Evolutionary conservation across 2,329 filamentous ascomycete species (phyloP), one percentile per base, ranked within the genome.

Genomic region (Bertia moriformis): DNA sequence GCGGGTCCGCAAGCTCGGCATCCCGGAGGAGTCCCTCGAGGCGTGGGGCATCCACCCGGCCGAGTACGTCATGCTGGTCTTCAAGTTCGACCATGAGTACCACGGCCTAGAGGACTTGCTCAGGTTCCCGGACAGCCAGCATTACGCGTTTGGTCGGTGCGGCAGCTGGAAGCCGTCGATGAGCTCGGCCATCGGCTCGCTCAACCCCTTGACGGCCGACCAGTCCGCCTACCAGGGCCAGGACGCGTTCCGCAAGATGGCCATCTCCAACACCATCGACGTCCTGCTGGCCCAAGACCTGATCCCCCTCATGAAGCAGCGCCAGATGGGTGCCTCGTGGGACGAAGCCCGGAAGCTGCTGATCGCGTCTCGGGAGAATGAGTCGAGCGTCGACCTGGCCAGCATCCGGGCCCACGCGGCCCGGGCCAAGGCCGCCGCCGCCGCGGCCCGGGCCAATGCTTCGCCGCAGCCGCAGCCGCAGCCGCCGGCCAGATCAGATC

Each of bases 41-140:
- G 83, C 86, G 1, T 94, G 87, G 87, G 69, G 79, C 43, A 54
- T 94, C 10, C 58, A 70, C 13, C 58, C 65, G 0, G 57, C 65
- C 0, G 78, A 87, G 22, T 88, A 89, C 49, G 55, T 93, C 29
- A 70, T 89, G 3, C 63, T 93, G 3, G 62, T 94, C 17, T 68
- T 91, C 33, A 69, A 70, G 24, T 82, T 82, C 45, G 59, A 65
- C 0, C 54, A 57, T n/a, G 66, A 62, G 0, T 93, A 93, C 54
- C 66, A 63, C 20, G 60, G 62, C 3, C 60, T 82, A 38, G 67
- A 79, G 14, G 52, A 69, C 0, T 53, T 83, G 60, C 40, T 51
- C 65, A 40, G 50, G 52, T 29, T 45, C 47, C 37, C 52, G 49
- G 41, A 55, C 49, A 35, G 55, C 58, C 14, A 45, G 55, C 60